These are phyloP conservation scores for Curvularia hawaiiensis DNA, from an alignment of 2,329 filamentous ascomycete genomes.

Conservation along the genomic window DNA sequence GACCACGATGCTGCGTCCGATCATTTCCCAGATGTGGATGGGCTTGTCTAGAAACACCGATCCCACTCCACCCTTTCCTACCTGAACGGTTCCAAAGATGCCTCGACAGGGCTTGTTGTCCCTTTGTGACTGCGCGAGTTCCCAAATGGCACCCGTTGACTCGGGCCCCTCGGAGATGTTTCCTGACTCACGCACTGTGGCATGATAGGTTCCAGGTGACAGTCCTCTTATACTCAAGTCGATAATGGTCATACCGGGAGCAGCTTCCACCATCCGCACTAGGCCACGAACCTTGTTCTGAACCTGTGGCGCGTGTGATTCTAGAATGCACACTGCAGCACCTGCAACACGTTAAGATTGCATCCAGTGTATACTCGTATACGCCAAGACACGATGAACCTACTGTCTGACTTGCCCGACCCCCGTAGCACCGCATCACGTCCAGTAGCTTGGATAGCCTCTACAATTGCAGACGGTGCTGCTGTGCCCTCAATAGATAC, in stretches of 20 bases:
- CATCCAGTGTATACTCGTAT: background rate
- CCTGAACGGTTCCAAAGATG: conserved; percentile 74
- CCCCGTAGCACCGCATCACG: conserved; percentile 93
- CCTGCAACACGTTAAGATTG: conserved; percentile 49
- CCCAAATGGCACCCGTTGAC: conserved; percentile 85
- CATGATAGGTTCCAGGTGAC: conserved; percentile 78
- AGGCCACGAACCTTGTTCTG: conserved; percentile 78
- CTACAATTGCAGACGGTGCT: conserved; percentile 86
- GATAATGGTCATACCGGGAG: conserved; percentile 76
- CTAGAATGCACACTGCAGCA: conserved; percentile 93
- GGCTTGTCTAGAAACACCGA: conserved; percentile 79
- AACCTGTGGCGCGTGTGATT: conserved; percentile 71
- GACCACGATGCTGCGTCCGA: conserved; percentile 89
- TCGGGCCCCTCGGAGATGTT: conserved; percentile 84
- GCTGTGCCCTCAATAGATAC: conserved; percentile 88
- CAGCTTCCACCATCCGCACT: conserved; percentile 92
- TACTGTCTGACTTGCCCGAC: conserved; percentile 83
- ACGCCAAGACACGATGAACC: conserved; percentile 43
- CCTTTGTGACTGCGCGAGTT: conserved; percentile 53
- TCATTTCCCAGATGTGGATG: conserved; percentile 93
- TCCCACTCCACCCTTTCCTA: conserved; percentile 77
- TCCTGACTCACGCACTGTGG: conserved; percentile 83
- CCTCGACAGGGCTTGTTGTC: conserved; percentile 61
- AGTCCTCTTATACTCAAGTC: conserved; percentile 88
- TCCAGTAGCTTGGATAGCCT: conserved; percentile 86